phyloP scores from a whole-genome alignment of 805 yeast species.

The Hanseniaspora mollemarum region DNA sequence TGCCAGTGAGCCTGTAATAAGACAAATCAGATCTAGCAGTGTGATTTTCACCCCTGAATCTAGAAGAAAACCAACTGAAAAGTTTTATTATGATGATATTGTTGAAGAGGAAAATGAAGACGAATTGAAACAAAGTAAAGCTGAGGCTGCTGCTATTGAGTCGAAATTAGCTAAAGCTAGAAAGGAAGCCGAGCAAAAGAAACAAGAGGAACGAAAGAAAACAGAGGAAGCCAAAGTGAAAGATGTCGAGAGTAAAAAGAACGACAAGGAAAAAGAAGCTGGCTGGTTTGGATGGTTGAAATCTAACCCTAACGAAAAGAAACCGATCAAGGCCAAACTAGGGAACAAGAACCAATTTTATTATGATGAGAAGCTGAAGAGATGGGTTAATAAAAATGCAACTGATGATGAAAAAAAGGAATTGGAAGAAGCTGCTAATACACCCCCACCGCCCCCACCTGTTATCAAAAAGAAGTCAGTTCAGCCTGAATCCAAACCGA shows the following conservation, averaged over 20 bases:
- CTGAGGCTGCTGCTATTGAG: constrained; percentile 19
- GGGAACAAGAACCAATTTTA: constrained; percentile 67
- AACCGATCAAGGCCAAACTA: constrained; percentile 70
- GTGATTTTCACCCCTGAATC: constrained; percentile 16
- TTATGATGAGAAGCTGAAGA: constrained; percentile 69
- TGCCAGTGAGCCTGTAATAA: constrained; percentile 23
- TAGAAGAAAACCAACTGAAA: constrained; percentile 9
- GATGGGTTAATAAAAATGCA: constrained; percentile 73
- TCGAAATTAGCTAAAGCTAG: constrained; percentile 21
- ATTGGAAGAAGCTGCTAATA: constrained; percentile 56
- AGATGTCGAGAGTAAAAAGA: constrained; percentile 19
- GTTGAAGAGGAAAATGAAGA: constrained; percentile 28
- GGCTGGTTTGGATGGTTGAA: constrained; percentile 55
- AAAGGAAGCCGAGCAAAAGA: constrained; percentile 22
- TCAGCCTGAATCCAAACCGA: constrained; percentile 30
- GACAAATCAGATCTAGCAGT: constrained; percentile 19
- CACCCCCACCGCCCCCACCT: constrained; percentile 47
- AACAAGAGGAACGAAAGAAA: constrained; percentile 18
- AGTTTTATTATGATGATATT: constrained; percentile 18
- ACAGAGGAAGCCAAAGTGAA: constrained; percentile 22
- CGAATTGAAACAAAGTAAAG: constrained; percentile 17
- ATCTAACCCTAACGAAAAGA: constrained; percentile 49
- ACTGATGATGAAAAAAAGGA: constrained; percentile 53
- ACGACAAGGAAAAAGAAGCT: constrained; percentile 20
- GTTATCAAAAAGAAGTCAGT: constrained; percentile 32